Base-by-base conservation (phyloP, 2,329 filamentous ascomycete species). In the Didymella sp. region DNA sequence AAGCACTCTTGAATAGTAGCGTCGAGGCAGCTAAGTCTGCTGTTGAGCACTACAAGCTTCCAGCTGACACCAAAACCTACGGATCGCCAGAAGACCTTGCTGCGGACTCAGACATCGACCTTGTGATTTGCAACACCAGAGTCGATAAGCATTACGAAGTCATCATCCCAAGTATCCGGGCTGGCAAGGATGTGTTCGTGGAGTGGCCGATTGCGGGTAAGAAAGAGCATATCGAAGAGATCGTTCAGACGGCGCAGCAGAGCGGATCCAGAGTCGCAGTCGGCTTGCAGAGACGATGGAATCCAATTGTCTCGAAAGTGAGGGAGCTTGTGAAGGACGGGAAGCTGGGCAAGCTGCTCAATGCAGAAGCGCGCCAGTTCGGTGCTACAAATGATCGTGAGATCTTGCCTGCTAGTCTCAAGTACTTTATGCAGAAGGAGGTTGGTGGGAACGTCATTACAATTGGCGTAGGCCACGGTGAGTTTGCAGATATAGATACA, bases 111-210 rank as follows among this genome's bases (percentile, higher is more conserved):
- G 54, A 69, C n/a, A 59, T 70, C n/a, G 64, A 70, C 22, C 50
- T 70, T 60, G 81, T 87, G 2, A 81, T 87, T 3, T 81, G 81
- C 59, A 72, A 69, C 38, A 86, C 83, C 0, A 77, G 84, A 4
- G 84, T 85, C 0, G 83, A 86, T 56, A 77, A 77, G 1, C 85
- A 88, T 58, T 76, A 79, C 44, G 57, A 72, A 2, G 79, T 79
- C 1, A 74, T 79, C 0, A 72, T 77, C 7, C 81, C 84, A 0
- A 81, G 80, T 15, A 61, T 87, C 1, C 73, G 75, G 15, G 81
- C 82, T 0, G 85, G 84, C 0, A 87, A 87, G 67, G 65, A 73
- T 0, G 77, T 84, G 0, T 88, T 77, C 53, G 78, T 85, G 0
- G 85, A 88, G 60, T 80, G 80, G 80, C 81, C 79, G 3, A 68